Percentiles rank a stretch among this genome's conserved stretches.
Conservation (phyloP, 305 asterid genomes). For the Fraxinus platypoda region DNA sequence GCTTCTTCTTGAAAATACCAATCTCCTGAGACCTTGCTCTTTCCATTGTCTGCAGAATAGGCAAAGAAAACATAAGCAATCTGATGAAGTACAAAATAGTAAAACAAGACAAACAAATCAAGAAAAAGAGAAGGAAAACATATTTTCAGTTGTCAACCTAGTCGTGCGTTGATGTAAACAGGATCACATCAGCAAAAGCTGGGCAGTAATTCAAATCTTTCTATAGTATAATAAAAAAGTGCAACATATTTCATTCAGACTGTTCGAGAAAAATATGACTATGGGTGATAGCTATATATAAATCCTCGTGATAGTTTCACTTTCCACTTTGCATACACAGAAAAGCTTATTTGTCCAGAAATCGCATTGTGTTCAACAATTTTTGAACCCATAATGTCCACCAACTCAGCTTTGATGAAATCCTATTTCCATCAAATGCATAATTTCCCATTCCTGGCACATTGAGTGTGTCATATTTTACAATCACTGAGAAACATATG, state of each 20-base stretch:
- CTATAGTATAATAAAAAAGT: background rate
- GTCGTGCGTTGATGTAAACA: background rate
- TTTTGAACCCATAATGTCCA: background rate
- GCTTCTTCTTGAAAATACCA: constrained; percentile 87
- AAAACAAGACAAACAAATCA: background rate
- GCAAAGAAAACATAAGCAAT: constrained; percentile 4
- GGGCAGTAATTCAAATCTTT: constrained; percentile 1
- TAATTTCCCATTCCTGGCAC: background rate
- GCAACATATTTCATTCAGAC: background rate
- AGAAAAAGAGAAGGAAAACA: constrained; percentile 1
- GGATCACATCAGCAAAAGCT: constrained; percentile 3
- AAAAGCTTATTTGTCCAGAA: background rate
- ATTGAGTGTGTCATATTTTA: background rate
- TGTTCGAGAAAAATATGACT: background rate
- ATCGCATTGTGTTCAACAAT: background rate
- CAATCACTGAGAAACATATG: background rate
- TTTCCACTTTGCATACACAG: background rate
- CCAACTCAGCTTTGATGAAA: background rate
- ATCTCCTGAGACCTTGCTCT: constrained; percentile 90
- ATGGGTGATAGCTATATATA: background rate
- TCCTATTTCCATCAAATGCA: background rate
- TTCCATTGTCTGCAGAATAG: constrained; percentile 77
- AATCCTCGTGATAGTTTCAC: background rate
- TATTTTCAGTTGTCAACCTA: constrained; percentile 2
- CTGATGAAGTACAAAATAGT: background rate